Evolutionary conservation across 1,284 basidiomycete genomes (phyloP).

Genomic region (Acaromyces ingoldii): DNA sequence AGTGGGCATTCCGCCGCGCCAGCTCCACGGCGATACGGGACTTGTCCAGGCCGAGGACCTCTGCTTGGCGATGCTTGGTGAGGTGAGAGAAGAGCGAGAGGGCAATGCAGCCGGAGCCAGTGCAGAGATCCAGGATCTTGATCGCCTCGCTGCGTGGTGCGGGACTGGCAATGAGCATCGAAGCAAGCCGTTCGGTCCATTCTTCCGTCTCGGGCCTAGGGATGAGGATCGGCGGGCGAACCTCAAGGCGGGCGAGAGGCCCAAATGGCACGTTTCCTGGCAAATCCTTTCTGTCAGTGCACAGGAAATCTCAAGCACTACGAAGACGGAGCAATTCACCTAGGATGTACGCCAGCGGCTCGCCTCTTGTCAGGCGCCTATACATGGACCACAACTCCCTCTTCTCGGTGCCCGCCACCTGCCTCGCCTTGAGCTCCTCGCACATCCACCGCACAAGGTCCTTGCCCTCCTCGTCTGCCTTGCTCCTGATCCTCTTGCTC

Average conservation of each 20-base stretch:
- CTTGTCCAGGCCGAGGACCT: not conserved
- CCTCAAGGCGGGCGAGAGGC: not conserved
- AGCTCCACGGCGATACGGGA: not conserved
- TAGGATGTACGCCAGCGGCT: constrained; percentile 3
- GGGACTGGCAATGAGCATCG: not conserved
- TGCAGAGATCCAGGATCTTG: constrained; percentile 12
- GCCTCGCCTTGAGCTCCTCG: not conserved
- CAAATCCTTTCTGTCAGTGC: not conserved
- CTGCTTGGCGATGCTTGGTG: not conserved
- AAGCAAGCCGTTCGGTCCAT: not conserved
- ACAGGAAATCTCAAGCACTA: not conserved
- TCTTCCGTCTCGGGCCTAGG: constrained; percentile 14
- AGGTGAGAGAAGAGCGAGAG: constrained; percentile 1
- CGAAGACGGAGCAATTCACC: not conserved
- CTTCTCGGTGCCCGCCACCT: not conserved
- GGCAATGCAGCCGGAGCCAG: constrained; percentile 11
- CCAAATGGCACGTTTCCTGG: constrained; percentile 1
- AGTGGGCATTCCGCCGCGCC: not conserved
- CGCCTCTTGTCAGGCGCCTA: not conserved
- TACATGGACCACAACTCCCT: not conserved
- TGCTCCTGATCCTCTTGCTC: not conserved
- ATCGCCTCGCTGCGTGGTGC: no score
- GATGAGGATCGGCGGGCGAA: constrained; percentile 8
- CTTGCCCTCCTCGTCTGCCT: not conserved
- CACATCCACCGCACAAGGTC: not conserved